Percentiles rank a stretch among this genome's conserved stretches.
These are phyloP conservation scores for Vigna mungo DNA, from an alignment of 306 rosid genomes.

Conservation along the genomic window DNA sequence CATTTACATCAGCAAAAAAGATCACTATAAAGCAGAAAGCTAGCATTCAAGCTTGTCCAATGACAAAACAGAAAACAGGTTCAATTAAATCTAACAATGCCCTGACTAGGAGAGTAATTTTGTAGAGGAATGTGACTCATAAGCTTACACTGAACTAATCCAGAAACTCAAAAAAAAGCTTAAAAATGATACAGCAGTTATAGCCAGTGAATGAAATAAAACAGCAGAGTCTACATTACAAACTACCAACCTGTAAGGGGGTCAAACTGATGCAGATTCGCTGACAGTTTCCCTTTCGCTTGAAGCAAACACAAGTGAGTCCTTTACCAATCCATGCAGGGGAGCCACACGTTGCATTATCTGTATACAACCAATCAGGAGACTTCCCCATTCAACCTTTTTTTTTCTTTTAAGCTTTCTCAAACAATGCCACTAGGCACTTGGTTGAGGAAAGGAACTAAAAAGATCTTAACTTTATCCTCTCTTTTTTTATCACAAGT, in stretches of 20 bases:
- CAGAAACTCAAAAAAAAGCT: not conserved
- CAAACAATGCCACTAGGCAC: conserved; percentile 16
- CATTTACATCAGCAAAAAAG: not conserved
- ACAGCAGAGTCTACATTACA: not conserved
- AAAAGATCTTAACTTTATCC: not conserved
- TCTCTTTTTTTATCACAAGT: not conserved
- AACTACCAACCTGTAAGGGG: conserved; percentile 69
- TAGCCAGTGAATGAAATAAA: not conserved
- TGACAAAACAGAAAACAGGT: conserved; percentile 22
- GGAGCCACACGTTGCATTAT: conserved; percentile 65
- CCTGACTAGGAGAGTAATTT: not conserved
- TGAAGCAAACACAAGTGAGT: conserved; percentile 90
- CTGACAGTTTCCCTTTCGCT: conserved; percentile 73
- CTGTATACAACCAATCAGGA: conserved; percentile 54
- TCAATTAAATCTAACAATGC: not conserved
- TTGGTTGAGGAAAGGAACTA: conserved; percentile 25
- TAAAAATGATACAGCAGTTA: not conserved
- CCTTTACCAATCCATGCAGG: conserved; percentile 88
- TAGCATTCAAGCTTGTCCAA: not conserved
- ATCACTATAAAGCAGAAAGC: conserved; percentile 3
- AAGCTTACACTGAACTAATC: conserved; percentile 1
- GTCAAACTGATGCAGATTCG: conserved; percentile 70
- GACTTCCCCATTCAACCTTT: conserved; percentile 50
- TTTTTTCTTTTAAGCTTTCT: not conserved
- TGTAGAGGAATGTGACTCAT: not conserved